Evolutionary conservation across 2,329 filamentous ascomycete species (phyloP).

Genomic region (Sporothrix dimorphospora): DNA sequence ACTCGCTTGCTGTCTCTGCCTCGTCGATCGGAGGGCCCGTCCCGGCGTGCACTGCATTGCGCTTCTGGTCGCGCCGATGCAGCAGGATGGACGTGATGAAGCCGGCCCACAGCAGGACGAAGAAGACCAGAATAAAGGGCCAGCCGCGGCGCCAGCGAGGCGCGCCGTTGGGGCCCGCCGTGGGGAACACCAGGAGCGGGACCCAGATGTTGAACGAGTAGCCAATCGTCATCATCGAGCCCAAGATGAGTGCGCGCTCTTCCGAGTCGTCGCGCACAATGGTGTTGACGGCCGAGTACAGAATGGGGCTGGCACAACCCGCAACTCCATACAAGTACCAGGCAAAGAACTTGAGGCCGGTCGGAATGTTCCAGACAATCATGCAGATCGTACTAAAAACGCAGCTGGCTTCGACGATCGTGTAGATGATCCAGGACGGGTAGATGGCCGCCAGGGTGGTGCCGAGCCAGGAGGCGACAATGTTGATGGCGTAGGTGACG

Average conservation of each 20-base stretch:
- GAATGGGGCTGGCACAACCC: conserved; percentile 47
- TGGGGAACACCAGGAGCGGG: conserved; percentile 48
- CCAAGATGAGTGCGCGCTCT: conserved; percentile 47
- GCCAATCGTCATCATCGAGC: conserved; percentile 52
- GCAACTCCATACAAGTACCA: conserved; percentile 48
- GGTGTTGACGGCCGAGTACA: conserved; percentile 50
- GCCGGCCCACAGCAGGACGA: conserved; percentile 48
- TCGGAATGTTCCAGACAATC: conserved; percentile 55
- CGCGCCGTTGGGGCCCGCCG: conserved; percentile 46
- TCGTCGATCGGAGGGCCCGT: background rate
- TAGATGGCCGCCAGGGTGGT: conserved; percentile 56
- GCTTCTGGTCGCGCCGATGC: conserved; percentile 35
- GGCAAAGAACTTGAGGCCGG: conserved; percentile 50
- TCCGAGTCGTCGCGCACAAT: conserved; percentile 47
- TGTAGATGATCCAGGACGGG: conserved; percentile 53
- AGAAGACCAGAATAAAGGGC: conserved; percentile 52
- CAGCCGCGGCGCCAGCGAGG: conserved; percentile 54
- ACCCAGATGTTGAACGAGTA: conserved; percentile 53
- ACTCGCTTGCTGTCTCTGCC: conserved; percentile 8
- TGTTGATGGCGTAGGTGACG: conserved; percentile 51
- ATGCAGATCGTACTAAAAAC: conserved; percentile 50
- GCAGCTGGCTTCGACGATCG: conserved; percentile 45
- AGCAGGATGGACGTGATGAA: conserved; percentile 46
- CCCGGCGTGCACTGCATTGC: conserved; percentile 11
- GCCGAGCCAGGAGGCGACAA: conserved; percentile 53